A percentile compares a stretch with the other conserved stretches of the same genome.
phyloP scores from a whole-genome alignment of 805 yeast species.

The Blastobotrys peoriensis region DNA sequence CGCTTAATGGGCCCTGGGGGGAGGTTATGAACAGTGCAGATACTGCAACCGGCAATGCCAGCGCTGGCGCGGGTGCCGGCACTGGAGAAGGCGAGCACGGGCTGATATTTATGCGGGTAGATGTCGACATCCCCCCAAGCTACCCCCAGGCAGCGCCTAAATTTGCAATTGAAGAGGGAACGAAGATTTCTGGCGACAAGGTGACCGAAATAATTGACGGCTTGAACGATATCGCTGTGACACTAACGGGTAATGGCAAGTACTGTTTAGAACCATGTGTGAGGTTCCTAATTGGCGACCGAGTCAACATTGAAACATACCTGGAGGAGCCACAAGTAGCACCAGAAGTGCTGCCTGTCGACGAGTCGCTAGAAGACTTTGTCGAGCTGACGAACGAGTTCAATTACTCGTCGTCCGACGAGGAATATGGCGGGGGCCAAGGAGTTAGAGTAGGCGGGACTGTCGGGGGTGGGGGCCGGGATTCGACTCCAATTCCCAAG shows the following conservation, averaged over 20 bases:
- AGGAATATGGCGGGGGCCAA: constrained; percentile 26
- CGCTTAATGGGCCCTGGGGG: constrained; percentile 79
- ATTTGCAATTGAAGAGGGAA: constrained; percentile 73
- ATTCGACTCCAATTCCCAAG: constrained; percentile 69
- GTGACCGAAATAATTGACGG: constrained; percentile 45
- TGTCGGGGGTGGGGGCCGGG: background rate
- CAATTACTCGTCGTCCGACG: constrained; percentile 10
- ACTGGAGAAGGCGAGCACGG: constrained; percentile 29
- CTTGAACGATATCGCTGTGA: constrained; percentile 50
- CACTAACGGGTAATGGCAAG: constrained; percentile 49
- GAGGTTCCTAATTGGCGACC: constrained; percentile 74
- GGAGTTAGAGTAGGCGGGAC: no score
- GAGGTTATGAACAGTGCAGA: no score
- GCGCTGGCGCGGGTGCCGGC: no score
- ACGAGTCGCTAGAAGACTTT: constrained; percentile 1
- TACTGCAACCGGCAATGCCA: no score
- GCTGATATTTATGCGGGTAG: constrained; percentile 61
- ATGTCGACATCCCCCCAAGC: constrained; percentile 59
- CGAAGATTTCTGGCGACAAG: constrained; percentile 49
- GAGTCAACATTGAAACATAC: constrained; percentile 18
- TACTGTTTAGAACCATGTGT: constrained; percentile 79
- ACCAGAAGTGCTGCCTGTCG: background rate
- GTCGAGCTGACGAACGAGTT: constrained; percentile 3
- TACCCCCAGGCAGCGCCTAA: constrained; percentile 63
- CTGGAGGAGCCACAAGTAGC: background rate